Evolutionary conservation across 768 basidiomycete species (phyloP), one percentile per base, ranked within the genome.

Genomic region (Exsudoporus frostii): DNA sequence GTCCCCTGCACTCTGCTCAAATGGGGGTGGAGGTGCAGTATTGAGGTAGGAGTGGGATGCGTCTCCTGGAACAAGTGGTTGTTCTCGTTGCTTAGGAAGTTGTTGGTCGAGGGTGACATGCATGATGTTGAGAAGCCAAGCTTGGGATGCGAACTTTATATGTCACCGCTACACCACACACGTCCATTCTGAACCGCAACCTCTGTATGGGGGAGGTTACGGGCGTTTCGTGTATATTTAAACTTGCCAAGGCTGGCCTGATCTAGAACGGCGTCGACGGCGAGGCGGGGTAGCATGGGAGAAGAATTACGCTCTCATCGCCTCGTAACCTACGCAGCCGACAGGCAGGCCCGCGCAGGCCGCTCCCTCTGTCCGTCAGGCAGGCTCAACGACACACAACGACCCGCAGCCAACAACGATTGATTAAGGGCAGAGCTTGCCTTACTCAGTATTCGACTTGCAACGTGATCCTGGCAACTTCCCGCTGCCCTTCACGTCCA

Each of bases 1-100:
- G 38, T 66, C 66, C n/a, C 25, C 37, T 22, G 43, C 37, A 17
- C 69, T 66, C 47, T 67, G 60, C 32, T 69, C 62, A 13, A 71
- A 71, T 14, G 67, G 27, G 36, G 67, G 67, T 5, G 67, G 69
- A 22, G 57, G 30, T 10, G 30, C 33, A 15, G 17, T 7, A 3
- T 17, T 19, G 17, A 30, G 9, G 41, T n/a, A 27, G 22, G 36
- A 25, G 19, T 34, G 27, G 13, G 30, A 53, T 5, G 50, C 0
- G 22, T 50, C 45, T 24, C 15, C 40, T 13, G 13, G 30, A 30
- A 27, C 1, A 13, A 22, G 17, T 8, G 20, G 4, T 13, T 30
- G 33, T 39, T 51, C 51, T 30, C 8, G 44, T 29, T 50, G 52
- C 34, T 61, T 55, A 44, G 45, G 15, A 38, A 15, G 25, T 40